Conservation (phyloP, 192 early-diverging fungal genomes). For the Coemansia sp. region DNA sequence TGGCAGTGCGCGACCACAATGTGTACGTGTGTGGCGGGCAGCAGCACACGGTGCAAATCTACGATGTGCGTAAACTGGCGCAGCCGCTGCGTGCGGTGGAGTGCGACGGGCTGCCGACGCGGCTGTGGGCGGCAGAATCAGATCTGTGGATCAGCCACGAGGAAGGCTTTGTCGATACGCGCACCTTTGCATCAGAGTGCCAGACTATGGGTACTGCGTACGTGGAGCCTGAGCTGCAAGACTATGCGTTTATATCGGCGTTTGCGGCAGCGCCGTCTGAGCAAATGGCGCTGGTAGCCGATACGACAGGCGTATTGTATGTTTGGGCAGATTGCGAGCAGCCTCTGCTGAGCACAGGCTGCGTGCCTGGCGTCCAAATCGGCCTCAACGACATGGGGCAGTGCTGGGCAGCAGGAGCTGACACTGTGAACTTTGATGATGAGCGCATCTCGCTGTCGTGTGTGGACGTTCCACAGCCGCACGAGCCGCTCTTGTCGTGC, state of each 20-base stretch:
- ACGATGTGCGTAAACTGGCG: constrained; percentile 35
- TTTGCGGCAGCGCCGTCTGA: constrained; percentile 80
- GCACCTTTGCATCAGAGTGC: background rate
- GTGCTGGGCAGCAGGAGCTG: background rate
- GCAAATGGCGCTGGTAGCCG: constrained; percentile 74
- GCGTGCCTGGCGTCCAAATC: background rate
- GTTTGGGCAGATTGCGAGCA: constrained; percentile 72
- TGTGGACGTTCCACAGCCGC: constrained; percentile 64
- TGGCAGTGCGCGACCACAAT: constrained; percentile 4
- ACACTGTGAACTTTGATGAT: constrained; percentile 14
- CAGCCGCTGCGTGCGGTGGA: constrained; percentile 11
- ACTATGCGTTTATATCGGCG: constrained; percentile 64
- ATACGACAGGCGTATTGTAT: constrained; percentile 73
- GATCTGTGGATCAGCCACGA: constrained; percentile 33
- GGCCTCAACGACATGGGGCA: background rate
- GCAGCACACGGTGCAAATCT: constrained; percentile 22
- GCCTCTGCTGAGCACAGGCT: constrained; percentile 60
- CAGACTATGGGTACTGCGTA: background rate
- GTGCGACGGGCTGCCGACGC: constrained; percentile 31
- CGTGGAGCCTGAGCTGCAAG: constrained; percentile 48
- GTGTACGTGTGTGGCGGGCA: constrained; percentile 28
- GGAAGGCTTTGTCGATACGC: constrained; percentile 30
- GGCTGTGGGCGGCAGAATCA: constrained; percentile 39
- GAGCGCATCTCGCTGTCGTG: constrained; percentile 68
- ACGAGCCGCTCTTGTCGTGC: constrained; percentile 72